Percentiles rank a stretch among this genome's conserved stretches.
Conservation (phyloP, 2,329 filamentous ascomycete species). For the Paraconiothyrium brasiliense region DNA sequence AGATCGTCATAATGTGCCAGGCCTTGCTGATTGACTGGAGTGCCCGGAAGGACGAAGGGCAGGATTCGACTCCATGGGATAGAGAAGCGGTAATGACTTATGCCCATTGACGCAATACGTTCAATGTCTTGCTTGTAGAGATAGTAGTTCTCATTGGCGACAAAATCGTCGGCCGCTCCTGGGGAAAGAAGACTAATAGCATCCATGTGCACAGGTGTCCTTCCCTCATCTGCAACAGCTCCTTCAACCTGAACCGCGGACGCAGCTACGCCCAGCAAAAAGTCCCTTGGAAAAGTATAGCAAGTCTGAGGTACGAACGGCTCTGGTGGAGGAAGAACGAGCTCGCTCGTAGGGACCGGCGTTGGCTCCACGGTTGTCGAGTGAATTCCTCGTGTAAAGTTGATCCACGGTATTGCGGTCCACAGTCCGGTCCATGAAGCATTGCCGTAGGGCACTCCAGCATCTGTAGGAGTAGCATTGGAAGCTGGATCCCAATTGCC, state of each 20-base stretch:
- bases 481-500: slow-evolving; percentile 52
- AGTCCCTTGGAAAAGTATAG: slow-evolving; percentile 60
- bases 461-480: slow-evolving; percentile 47
- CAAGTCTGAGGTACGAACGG: slow-evolving; percentile 61
- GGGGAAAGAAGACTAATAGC: slow-evolving; percentile 22
- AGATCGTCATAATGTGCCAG: slow-evolving; percentile 65
- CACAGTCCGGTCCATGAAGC: slow-evolving; percentile 53
- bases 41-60: slow-evolving; percentile 60
- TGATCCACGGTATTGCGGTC: slow-evolving; percentile 44
- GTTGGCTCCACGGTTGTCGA: slow-evolving; percentile 65
- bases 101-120: slow-evolving; percentile 61
- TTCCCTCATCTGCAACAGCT: slow-evolving; percentile 43
- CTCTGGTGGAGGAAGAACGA: slow-evolving; percentile 64
- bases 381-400: slow-evolving; percentile 52
- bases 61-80: slow-evolving; percentile 64
- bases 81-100: slow-evolving; percentile 63
- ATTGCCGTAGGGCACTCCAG: slow-evolving; percentile 49
- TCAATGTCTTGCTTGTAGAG: slow-evolving; percentile 67
- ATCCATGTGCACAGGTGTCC: slow-evolving; percentile 35
- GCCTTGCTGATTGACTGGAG: slow-evolving; percentile 62
- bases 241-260: slow-evolving; percentile 42
- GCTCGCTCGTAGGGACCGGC: slow-evolving; percentile 62
- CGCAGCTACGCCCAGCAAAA: slow-evolving; percentile 47
- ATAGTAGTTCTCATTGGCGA: slow-evolving; percentile 63
- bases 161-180: slow-evolving; percentile 24